Evolutionary conservation across 2,329 filamentous ascomycete species (phyloP).

Genomic region (Daldinia sp.): DNA sequence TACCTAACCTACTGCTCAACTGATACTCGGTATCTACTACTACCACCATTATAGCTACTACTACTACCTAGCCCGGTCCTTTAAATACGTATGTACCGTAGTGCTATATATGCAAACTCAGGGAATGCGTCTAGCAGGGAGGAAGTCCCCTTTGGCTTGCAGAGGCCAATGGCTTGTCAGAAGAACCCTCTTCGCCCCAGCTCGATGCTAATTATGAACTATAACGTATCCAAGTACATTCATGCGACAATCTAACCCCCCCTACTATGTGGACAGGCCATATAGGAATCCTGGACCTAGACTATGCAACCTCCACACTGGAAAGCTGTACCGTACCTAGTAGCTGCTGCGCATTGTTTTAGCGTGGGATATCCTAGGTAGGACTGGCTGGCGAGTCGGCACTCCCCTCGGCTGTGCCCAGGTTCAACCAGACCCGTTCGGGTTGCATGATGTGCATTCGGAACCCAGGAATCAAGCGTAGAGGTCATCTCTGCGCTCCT

Average conservation of each 20-base stretch:
- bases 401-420: conserved; percentile 38
- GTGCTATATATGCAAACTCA: conserved; percentile 13
- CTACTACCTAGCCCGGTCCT: not conserved
- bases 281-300: conserved; percentile 38
- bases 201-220: conserved; percentile 39
- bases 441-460: conserved; percentile 42
- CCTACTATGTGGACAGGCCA: conserved; percentile 28
- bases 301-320: conserved; percentile 45
- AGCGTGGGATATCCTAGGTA: conserved; percentile 35
- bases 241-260: conserved; percentile 33
- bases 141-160: conserved; percentile 8
- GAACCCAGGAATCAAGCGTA: conserved; percentile 31
- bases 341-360: conserved; percentile 31
- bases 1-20: conserved; percentile 14
- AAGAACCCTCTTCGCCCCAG: conserved; percentile 18
- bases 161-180: conserved; percentile 23
- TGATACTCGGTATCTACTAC: conserved; percentile 1
- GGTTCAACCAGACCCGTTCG: conserved; percentile 35
- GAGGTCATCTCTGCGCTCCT: not conserved
- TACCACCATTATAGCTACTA: too few relatives aligned
- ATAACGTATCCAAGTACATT: conserved; percentile 28
- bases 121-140: conserved; percentile 20
- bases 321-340: conserved; percentile 36
- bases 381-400: conserved; percentile 39
- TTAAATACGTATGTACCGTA: conserved; percentile 16